These are phyloP conservation scores for Collybia mongolica DNA, from an alignment of 768 basidiomycete species.

Conservation along the genomic window DNA sequence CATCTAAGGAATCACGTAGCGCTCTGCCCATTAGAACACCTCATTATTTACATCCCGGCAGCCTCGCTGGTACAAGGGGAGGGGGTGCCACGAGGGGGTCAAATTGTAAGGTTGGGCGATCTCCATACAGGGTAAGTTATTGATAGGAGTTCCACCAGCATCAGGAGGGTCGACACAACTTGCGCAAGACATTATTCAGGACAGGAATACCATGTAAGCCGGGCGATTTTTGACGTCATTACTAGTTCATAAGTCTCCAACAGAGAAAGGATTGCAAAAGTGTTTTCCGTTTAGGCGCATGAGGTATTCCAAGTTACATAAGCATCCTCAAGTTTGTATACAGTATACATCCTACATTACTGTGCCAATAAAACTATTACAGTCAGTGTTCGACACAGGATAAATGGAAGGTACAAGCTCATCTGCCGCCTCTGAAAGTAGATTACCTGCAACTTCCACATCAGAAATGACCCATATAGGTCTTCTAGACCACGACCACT, in stretches of 20 bases:
- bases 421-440: neutral
- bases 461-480: slow-evolving; percentile 9
- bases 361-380: too few relatives aligned
- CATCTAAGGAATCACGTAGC: neutral
- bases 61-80: too few relatives aligned
- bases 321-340: too few relatives aligned
- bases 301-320: too few relatives aligned
- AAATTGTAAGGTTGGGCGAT: too few relatives aligned
- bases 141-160: neutral
- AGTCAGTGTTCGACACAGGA: too few relatives aligned
- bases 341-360: too few relatives aligned
- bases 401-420: neutral
- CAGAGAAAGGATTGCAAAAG: slow-evolving; percentile 4
- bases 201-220: slow-evolving; percentile 2
- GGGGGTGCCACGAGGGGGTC: too few relatives aligned
- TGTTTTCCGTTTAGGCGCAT: neutral
- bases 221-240: neutral
- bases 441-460: neutral
- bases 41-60: too few relatives aligned
- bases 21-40: neutral
- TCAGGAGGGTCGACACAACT: neutral
- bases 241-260: neutral
- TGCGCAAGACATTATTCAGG: slow-evolving; percentile 1
- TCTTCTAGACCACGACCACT: slow-evolving; percentile 27
- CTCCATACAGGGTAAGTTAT: too few relatives aligned